These are phyloP conservation scores for Adansonia grandidieri DNA, from an alignment of 441 rosid genomes.

Conservation along the genomic window DNA sequence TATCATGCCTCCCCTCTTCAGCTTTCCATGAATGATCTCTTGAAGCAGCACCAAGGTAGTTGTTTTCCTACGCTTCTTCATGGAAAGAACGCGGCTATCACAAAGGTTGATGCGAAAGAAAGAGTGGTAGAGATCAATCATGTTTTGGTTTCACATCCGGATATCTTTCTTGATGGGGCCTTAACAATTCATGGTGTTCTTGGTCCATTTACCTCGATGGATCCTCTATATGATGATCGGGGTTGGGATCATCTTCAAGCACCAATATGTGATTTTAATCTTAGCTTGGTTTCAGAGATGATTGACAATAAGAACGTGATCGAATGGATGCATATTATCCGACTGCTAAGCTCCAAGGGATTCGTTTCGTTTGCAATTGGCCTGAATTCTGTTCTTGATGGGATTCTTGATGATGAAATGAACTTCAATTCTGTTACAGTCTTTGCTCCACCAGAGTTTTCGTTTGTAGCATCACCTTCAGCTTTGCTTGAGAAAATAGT, in stretches of 20 bases:
- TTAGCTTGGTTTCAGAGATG: slow-evolving; percentile 31
- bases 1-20: slow-evolving; percentile 65
- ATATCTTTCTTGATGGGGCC: slow-evolving; percentile 63
- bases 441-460: slow-evolving; percentile 64
- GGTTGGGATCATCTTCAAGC: slow-evolving; percentile 45
- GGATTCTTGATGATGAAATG: slow-evolving; percentile 50
- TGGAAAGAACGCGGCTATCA: slow-evolving; percentile 49
- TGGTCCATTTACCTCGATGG: slow-evolving; percentile 54
- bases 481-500: slow-evolving; percentile 57
- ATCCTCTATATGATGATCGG: slow-evolving; percentile 31
- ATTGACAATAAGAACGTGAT: slow-evolving; percentile 35
- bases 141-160: slow-evolving; percentile 60
- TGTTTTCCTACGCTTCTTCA: slow-evolving; percentile 67
- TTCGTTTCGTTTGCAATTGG: slow-evolving; percentile 71
- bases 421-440: slow-evolving; percentile 58
- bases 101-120: slow-evolving; percentile 39
- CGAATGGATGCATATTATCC: slow-evolving; percentile 64
- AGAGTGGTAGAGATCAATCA: slow-evolving; percentile 59
- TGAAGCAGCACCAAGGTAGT: slow-evolving; percentile 45
- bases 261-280: slow-evolving; percentile 38
- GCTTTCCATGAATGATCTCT: slow-evolving; percentile 58
- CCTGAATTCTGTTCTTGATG: slow-evolving; percentile 62
- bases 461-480: slow-evolving; percentile 49
- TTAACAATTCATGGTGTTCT: slow-evolving; percentile 71
- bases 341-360: slow-evolving; percentile 62